phyloP scores from a whole-genome alignment of 306 rosid species.

The Dalbergia cultrata region DNA sequence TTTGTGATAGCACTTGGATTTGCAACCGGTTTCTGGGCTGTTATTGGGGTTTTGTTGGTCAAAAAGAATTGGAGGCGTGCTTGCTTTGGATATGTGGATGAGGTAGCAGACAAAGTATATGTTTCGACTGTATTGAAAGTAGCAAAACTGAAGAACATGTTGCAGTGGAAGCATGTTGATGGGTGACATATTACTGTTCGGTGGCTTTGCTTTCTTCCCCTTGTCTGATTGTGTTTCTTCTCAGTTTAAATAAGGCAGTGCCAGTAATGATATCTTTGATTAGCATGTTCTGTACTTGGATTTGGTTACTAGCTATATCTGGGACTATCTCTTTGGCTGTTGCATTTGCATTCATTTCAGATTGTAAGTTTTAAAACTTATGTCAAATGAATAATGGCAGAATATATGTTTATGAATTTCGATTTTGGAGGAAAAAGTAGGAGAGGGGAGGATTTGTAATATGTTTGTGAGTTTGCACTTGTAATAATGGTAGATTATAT shows the following conservation, averaged over 20 bases:
- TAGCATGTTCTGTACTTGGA: too few relatives aligned
- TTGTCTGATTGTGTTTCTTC: not conserved
- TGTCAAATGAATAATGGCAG: too few relatives aligned
- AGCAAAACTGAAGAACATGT: not conserved
- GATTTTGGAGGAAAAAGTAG: too few relatives aligned
- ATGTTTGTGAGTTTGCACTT: too few relatives aligned
- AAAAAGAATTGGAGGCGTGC: constrained; percentile 29
- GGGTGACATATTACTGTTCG: not conserved
- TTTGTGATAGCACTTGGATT: not conserved
- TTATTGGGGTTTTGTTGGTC: not conserved
- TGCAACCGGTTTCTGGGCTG: constrained; percentile 24
- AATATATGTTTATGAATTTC: too few relatives aligned
- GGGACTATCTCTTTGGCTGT: not conserved
- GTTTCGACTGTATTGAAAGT: not conserved
- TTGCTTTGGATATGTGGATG: not conserved
- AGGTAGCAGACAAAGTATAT: not conserved
- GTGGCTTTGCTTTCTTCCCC: too few relatives aligned
- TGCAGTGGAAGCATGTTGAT: not conserved
- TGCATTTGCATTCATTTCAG: not conserved
- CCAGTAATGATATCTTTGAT: not conserved
- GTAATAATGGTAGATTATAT: too few relatives aligned
- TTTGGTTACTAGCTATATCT: too few relatives aligned
- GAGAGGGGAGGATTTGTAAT: too few relatives aligned
- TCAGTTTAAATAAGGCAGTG: not conserved
- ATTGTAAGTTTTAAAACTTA: not conserved